These are phyloP conservation scores for Zygosaccharomyces sapae DNA, from an alignment of 1,139 yeast genomes.

Conservation along the genomic window DNA sequence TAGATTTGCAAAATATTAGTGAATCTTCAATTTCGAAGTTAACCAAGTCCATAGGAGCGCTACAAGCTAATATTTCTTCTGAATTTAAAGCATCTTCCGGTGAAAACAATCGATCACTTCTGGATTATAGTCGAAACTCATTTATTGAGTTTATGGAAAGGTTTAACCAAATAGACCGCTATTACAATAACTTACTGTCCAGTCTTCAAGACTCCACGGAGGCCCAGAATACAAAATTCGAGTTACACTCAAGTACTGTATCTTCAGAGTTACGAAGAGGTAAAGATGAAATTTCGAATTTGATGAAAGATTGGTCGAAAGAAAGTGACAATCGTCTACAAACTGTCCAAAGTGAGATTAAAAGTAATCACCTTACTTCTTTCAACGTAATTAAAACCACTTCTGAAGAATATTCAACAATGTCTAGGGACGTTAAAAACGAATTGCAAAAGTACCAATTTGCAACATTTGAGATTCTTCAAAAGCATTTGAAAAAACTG, in stretches of 20 bases:
- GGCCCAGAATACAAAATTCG: slow-evolving; percentile 4
- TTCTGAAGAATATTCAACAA: neutral
- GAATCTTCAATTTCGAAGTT: slow-evolving; percentile 1
- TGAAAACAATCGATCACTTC: neutral
- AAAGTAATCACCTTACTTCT: neutral
- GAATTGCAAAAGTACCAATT: neutral
- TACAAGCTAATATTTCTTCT: neutral
- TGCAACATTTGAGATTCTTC: neutral
- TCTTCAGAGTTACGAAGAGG: neutral
- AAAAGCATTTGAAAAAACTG: slow-evolving; percentile 11
- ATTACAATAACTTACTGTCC: slow-evolving; percentile 6
- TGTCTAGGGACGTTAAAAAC: neutral
- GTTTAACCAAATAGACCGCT: slow-evolving; percentile 1
- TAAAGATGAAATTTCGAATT: neutral
- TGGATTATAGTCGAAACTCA: neutral
- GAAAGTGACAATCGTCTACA: neutral
- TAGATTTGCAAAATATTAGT: neutral
- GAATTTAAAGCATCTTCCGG: neutral
- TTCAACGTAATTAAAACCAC: neutral
- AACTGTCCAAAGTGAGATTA: neutral
- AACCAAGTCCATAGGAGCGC: neutral
- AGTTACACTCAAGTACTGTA: neutral
- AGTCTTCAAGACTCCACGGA: neutral
- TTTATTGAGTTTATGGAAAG: slow-evolving; percentile 3
- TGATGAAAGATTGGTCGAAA: neutral